phyloP scores from a whole-genome alignment of 495 filamentous ascomycete species.

The Daldinia childiae region DNA sequence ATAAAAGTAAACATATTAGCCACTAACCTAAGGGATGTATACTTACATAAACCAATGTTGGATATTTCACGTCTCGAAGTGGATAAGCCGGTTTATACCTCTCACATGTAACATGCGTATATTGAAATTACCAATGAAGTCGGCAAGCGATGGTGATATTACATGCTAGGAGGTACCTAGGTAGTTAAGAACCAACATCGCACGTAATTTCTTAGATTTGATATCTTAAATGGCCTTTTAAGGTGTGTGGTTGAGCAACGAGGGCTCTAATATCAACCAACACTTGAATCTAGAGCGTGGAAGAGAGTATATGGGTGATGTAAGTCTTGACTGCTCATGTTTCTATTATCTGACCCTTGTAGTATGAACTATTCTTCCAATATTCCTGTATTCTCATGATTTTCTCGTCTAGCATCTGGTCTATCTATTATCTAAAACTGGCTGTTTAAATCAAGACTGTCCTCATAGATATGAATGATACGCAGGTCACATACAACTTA shows the following conservation, averaged over 20 bases:
- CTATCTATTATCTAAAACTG: not conserved
- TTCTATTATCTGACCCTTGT: not conserved
- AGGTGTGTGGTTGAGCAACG: constrained; percentile 17
- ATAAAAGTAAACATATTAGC: no score
- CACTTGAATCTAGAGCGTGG: not conserved
- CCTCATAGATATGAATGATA: constrained; percentile 12
- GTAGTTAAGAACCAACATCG: constrained; percentile 18
- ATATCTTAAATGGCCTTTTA: constrained; percentile 26
- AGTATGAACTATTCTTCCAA: not conserved
- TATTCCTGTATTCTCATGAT: not conserved
- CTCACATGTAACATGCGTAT: not conserved
- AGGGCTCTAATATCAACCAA: constrained; percentile 12
- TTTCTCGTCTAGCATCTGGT: not conserved
- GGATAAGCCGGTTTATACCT: constrained; percentile 4
- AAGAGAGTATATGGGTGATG: not conserved
- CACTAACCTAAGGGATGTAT: not conserved
- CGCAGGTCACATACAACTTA: constrained; percentile 26
- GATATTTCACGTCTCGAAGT: constrained; percentile 3
- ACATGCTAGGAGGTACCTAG: not conserved
- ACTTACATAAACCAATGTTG: constrained; percentile 17
- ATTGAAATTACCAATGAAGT: not conserved
- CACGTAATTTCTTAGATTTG: constrained; percentile 16
- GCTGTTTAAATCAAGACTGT: not conserved
- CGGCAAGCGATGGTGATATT: constrained; percentile 7
- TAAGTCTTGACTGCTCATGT: constrained; percentile 5